A percentile compares a stretch with the other conserved stretches of the same genome.
phyloP scores from a whole-genome alignment of 805 yeast genomes.

The Candida parachauliodes region DNA sequence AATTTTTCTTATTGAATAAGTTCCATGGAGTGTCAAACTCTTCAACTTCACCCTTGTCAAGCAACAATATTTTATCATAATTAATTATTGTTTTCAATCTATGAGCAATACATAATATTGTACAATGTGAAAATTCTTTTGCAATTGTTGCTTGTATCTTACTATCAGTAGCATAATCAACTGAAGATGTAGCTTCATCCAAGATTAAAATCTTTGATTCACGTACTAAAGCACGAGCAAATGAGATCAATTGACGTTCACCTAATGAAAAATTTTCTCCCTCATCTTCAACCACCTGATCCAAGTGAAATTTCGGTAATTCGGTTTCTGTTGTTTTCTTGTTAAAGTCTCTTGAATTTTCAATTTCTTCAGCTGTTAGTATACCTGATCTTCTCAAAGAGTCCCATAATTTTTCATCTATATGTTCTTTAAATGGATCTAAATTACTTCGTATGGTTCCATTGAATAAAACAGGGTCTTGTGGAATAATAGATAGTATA shows the following conservation, averaged over 20 bases:
- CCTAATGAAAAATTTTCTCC: constrained; percentile 37
- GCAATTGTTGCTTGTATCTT: constrained; percentile 32
- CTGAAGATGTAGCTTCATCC: constrained; percentile 40
- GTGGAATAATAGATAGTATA: constrained; percentile 59
- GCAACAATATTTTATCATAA: constrained; percentile 32
- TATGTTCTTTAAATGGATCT: constrained; percentile 52
- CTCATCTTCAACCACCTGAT: constrained; percentile 33
- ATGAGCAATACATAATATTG: constrained; percentile 38
- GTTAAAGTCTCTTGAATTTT: constrained; percentile 13
- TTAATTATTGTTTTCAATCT: constrained; percentile 34
- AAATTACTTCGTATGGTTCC: constrained; percentile 53
- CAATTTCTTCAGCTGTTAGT: constrained; percentile 29
- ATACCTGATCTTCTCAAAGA: constrained; percentile 52
- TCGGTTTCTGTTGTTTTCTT: constrained; percentile 10
- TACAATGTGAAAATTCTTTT: constrained; percentile 28
- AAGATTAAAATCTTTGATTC: constrained; percentile 33
- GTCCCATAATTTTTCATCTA: constrained; percentile 51
- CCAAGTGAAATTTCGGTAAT: constrained; percentile 35
- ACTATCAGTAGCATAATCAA: constrained; percentile 36
- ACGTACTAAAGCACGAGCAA: constrained; percentile 37
- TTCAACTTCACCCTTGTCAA: constrained; percentile 31
- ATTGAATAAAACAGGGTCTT: constrained; percentile 60
- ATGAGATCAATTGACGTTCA: constrained; percentile 36
- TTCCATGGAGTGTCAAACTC: constrained; percentile 34
- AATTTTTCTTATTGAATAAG: constrained; percentile 22